Evolutionary conservation across 805 yeast genomes (phyloP).

Genomic region (Cyberlindnera xishuangbannaensis): DNA sequence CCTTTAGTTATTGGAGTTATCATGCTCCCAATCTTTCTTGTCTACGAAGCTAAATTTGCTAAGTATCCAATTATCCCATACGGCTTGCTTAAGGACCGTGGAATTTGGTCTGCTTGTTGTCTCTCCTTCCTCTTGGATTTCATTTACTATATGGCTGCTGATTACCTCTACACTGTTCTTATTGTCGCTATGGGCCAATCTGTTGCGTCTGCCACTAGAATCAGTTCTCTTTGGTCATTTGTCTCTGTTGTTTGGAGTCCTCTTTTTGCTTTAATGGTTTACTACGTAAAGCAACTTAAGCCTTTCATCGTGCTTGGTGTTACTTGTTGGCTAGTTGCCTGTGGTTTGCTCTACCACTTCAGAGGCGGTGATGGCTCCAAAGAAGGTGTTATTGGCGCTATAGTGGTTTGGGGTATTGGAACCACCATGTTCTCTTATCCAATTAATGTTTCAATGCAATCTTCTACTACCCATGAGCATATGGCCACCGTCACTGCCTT

Average conservation of each 20-base stretch:
- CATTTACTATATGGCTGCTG: constrained; percentile 64
- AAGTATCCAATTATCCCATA: constrained; percentile 59
- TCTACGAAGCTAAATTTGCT: constrained; percentile 55
- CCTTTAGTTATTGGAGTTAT: constrained; percentile 65
- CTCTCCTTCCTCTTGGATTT: constrained; percentile 55
- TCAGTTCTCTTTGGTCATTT: constrained; percentile 52
- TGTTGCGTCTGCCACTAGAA: constrained; percentile 55
- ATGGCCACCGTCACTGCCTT: constrained; percentile 62
- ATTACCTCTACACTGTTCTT: constrained; percentile 61
- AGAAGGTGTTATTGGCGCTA: constrained; percentile 59
- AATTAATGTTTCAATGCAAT: constrained; percentile 56
- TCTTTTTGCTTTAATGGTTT: constrained; percentile 46
- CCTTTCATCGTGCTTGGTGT: constrained; percentile 55
- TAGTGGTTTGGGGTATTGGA: constrained; percentile 60
- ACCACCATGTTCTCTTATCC: constrained; percentile 68
- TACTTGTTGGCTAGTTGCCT: constrained; percentile 48
- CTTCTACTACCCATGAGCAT: constrained; percentile 57
- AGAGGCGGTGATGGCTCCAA: constrained; percentile 47
- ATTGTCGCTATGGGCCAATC: constrained; percentile 58
- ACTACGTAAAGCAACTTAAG: constrained; percentile 43
- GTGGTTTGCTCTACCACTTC: constrained; percentile 52
- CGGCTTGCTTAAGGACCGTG: constrained; percentile 55
- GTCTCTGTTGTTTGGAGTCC: constrained; percentile 56
- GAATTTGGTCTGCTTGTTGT: constrained; percentile 62
- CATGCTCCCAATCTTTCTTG: constrained; percentile 48